Evolutionary conservation across 371 early-diverging fungal species (phyloP), one percentile per base, ranked within the genome.

Genomic region (Rhizomucor pusillus): DNA sequence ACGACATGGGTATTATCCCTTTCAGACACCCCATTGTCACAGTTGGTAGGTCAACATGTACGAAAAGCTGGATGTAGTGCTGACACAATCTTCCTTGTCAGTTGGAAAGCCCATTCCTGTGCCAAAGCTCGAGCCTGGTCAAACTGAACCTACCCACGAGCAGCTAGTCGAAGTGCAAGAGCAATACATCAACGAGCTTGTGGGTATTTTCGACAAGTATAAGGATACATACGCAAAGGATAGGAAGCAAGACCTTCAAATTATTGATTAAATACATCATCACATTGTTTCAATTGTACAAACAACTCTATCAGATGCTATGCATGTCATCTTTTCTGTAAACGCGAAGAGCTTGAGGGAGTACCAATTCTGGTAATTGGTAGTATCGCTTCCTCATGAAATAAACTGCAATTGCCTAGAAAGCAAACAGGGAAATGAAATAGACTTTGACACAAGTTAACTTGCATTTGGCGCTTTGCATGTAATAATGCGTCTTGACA

Each of bases 101-200:
- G 83, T 91, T 46, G 90, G 91, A 37, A 70, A 75, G 40, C 91
- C 92, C 0, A 82, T 92, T 18, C 65, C 73, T 45, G 86, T 89
- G 10, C 75, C 75, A 39, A 56, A 56, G 7, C 76, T 68, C 61
- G 69, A 48, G 65, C 58, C 63, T 14, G 77, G 61, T 13, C 60
- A 51, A n/a, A 80, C 86, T 3, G 72, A 61, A 5, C 90, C 90
- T 5, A 80, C 83, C 0, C 52, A 74, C 14, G 89, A 90, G 47
- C 79, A 90, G 52, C 52, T 92, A n/a, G 54, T 76, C 24, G 69
- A 48, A 2, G 73, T 85, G 3, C 92, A 92, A 46, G 65, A 67
- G 14, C 57, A 69, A 51, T 92, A 91, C 50, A 78, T 90, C 41
- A 71, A 66, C 11, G 81, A 72, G 44, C 67, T 96, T 16, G 56